Percentiles rank a stretch among this genome's conserved stretches.
These are phyloP conservation scores for Arxiozyma telluris DNA, from an alignment of 1,139 yeast species.

Conservation along the genomic window DNA sequence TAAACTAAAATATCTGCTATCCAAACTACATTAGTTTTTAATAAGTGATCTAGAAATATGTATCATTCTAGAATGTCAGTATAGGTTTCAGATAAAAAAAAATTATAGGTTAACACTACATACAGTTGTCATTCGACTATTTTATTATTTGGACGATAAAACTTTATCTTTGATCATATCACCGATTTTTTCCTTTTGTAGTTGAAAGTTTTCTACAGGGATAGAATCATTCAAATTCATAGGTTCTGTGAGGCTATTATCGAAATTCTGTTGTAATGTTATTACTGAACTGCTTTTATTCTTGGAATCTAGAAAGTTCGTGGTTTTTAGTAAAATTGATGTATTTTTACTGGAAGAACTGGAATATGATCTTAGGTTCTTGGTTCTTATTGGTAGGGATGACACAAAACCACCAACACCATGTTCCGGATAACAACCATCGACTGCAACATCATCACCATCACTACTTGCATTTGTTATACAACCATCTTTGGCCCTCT, in stretches of 20 bases:
- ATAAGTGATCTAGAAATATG: no score
- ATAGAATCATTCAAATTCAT: not conserved
- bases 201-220: constrained; percentile 1
- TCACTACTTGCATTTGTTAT: not conserved
- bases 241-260: not conserved
- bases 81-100: no score
- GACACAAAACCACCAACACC: not conserved
- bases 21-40: no score
- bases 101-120: not conserved
- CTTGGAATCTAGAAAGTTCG: constrained; percentile 1
- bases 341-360: not conserved
- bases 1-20: no score
- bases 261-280: constrained; percentile 2
- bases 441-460: not conserved
- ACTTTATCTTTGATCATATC: constrained; percentile 19
- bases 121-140: no score
- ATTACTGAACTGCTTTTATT: not conserved
- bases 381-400: not conserved
- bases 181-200: constrained; percentile 20
- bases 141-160: constrained; percentile 3
- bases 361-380: not conserved
- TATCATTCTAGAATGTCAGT: no score
- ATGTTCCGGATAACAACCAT: not conserved
- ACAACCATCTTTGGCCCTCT: not conserved
- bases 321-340: not conserved